Percentiles rank a stretch among this genome's conserved stretches.
phyloP scores from a whole-genome alignment of 1,284 basidiomycete species.

The Jaminaea rosea region DNA sequence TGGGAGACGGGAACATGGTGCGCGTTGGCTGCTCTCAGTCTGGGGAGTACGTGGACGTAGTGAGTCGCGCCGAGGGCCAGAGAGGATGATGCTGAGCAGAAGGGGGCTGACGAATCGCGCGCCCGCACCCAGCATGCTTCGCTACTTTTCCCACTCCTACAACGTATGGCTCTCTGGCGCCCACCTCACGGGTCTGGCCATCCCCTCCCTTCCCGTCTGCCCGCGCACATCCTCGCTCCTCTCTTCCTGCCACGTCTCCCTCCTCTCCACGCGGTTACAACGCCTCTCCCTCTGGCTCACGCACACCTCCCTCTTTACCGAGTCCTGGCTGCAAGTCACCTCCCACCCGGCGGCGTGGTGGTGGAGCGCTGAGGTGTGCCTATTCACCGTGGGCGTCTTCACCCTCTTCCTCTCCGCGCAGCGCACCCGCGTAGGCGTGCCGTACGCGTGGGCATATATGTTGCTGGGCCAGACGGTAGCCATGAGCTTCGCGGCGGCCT shows the following conservation, averaged over 20 bases:
- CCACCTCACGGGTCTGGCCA: not conserved
- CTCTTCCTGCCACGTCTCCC: slow-evolving; percentile 1
- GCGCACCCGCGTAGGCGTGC: slow-evolving; percentile 28
- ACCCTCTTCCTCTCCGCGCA: slow-evolving; percentile 61
- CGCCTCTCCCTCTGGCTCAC: slow-evolving; percentile 53
- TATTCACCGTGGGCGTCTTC: slow-evolving; percentile 61
- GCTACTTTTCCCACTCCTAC: not conserved
- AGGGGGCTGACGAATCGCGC: too few species aligned
- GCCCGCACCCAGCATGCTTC: not conserved
- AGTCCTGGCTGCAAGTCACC: slow-evolving; percentile 56
- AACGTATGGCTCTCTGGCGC: not conserved
- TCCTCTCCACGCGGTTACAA: not conserved
- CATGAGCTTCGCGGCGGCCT: slow-evolving; percentile 60
- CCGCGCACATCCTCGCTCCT: not conserved
- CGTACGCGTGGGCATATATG: slow-evolving; percentile 62
- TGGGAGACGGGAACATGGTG: not conserved
- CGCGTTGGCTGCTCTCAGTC: not conserved
- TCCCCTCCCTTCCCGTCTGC: not conserved
- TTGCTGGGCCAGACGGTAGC: slow-evolving; percentile 65
- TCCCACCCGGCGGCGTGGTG: slow-evolving; percentile 57
- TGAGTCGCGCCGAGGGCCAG: not conserved
- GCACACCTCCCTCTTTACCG: slow-evolving; percentile 59
- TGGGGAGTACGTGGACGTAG: not conserved
- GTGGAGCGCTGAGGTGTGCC: slow-evolving; percentile 65
- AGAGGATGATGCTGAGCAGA: not conserved